Evolutionary conservation across 2,329 filamentous ascomycete genomes (phyloP).

Genomic region (Calcarisporium arbuscula): DNA sequence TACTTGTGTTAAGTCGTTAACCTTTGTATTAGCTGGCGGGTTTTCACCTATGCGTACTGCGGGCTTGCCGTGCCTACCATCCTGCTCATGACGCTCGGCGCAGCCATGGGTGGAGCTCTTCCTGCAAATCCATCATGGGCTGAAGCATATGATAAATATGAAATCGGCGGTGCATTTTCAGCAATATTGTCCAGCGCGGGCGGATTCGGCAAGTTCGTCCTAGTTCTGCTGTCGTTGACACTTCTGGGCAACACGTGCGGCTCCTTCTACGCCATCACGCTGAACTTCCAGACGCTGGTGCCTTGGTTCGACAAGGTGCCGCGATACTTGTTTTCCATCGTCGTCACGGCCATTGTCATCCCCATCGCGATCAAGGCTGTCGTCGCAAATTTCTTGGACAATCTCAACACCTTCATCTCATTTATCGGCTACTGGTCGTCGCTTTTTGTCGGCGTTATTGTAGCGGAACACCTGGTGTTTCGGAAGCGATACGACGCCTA

Average conservation of each 20-base stretch:
- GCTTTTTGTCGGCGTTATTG: conserved; percentile 44
- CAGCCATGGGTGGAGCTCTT: conserved; percentile 57
- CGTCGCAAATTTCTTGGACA: conserved; percentile 49
- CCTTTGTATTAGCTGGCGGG: conserved; percentile 22
- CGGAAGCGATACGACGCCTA: conserved; percentile 37
- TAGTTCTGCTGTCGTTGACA: conserved; percentile 51
- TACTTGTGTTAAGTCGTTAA: too few relatives aligned
- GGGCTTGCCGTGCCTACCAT: conserved; percentile 50
- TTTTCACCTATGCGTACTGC: conserved; percentile 51
- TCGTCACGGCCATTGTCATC: conserved; percentile 54
- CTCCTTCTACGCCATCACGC: conserved; percentile 55
- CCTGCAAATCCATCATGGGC: conserved; percentile 47
- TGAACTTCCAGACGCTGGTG: conserved; percentile 58
- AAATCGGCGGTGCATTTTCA: conserved; percentile 52
- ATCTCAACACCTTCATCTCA: conserved; percentile 50
- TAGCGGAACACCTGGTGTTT: conserved; percentile 42
- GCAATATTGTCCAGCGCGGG: conserved; percentile 53
- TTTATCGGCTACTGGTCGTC: conserved; percentile 55
- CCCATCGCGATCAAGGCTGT: conserved; percentile 51
- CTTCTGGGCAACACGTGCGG: conserved; percentile 54
- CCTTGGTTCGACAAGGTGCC: conserved; percentile 50
- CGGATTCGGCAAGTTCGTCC: conserved; percentile 56
- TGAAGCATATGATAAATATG: conserved; percentile 45
- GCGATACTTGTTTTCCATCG: conserved; percentile 50
- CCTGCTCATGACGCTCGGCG: conserved; percentile 55